Conservation (phyloP, 495 filamentous ascomycete species). For the Aspergillus carlsbadensis region DNA sequence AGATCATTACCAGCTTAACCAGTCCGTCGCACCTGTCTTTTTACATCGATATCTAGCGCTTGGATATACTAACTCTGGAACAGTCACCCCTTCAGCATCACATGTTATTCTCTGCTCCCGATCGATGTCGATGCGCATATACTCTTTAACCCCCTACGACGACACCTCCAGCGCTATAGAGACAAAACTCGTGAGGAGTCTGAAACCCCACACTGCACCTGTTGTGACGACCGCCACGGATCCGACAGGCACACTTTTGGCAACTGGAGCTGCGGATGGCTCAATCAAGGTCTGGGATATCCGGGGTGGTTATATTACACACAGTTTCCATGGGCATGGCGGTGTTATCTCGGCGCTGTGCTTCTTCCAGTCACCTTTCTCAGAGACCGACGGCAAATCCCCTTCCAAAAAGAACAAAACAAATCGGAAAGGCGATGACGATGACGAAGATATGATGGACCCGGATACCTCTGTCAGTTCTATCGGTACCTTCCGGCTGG, state of each 20-base stretch:
- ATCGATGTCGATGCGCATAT: slow-evolving; percentile 91
- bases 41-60: slow-evolving; percentile 3
- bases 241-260: slow-evolving; percentile 81
- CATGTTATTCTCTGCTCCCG: slow-evolving; percentile 89
- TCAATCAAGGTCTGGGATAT: slow-evolving; percentile 97
- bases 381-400: slow-evolving; percentile 33
- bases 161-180: slow-evolving; percentile 53
- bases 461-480: slow-evolving; percentile 31
- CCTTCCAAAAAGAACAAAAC: slow-evolving; percentile 40
- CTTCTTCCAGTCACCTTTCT: slow-evolving; percentile 73
- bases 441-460: slow-evolving; percentile 45
- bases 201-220: slow-evolving; percentile 89
- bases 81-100: slow-evolving; percentile 83
- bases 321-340: slow-evolving; percentile 90
- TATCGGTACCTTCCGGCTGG: slow-evolving; percentile 68
- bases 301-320: slow-evolving; percentile 82
- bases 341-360: slow-evolving; percentile 85
- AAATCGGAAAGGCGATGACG: slow-evolving; percentile 43
- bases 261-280: slow-evolving; percentile 89
- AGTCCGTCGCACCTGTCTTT: slow-evolving; percentile 47
- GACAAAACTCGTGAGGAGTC: slow-evolving; percentile 66
- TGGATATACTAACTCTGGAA: slow-evolving; percentile 20
- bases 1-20: slow-evolving; percentile 81
- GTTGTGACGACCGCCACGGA: slow-evolving; percentile 83
- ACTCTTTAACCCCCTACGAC: slow-evolving; percentile 62